Base-by-base conservation (phyloP, 2,329 filamentous ascomycete genomes). In the Knufia petricola region DNA sequence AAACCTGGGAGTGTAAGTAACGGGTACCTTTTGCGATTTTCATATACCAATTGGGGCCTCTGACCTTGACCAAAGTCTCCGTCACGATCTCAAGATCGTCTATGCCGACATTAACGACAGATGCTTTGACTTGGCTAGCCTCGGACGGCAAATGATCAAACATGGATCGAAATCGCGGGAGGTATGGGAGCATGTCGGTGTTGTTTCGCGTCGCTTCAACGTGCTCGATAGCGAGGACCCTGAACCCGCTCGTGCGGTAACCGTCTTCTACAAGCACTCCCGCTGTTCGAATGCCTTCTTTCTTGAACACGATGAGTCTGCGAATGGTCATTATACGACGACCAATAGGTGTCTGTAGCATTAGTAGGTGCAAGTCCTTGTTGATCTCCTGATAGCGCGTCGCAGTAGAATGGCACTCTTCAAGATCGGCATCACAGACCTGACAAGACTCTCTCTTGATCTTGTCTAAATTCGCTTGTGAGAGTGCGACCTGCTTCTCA, bases 401-500 rank as follows among this genome's bases (percentile, higher is more conserved):
- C 2, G 86, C 81, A 1, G 87, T 84, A 57, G 85, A 76, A 62
- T 96, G 90, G 57, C 86, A 94, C 48, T 75, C 70, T 54, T 89
- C 85, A 58, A 98, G 76, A 57, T 87, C 81, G 34, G 76, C 69
- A 62, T 95, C 87, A 62, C 92, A 98, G 23, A 84, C 81, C 20
- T 79, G 70, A 64, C 92, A 98, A 17, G 83, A 66, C 59, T 95
- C 87, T 10, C 90, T 77, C 66, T 90, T 94, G 61, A 96, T 79
- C 68, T 90, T 94, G 47, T 82, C 87, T 49, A 98, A 69, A 68
- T 94, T 90, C 3, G 87, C 89, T 64, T 98, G 89, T 0, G 89
- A 94, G 2, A 95, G 59, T 63, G 90, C 88, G 52, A 98, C 87
- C 50, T 88, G 85, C 66, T 94, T 94, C 67, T 98, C 89, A 59